Base-by-base conservation (phyloP, 148 eudicot species). In the Camellia japonica region DNA sequence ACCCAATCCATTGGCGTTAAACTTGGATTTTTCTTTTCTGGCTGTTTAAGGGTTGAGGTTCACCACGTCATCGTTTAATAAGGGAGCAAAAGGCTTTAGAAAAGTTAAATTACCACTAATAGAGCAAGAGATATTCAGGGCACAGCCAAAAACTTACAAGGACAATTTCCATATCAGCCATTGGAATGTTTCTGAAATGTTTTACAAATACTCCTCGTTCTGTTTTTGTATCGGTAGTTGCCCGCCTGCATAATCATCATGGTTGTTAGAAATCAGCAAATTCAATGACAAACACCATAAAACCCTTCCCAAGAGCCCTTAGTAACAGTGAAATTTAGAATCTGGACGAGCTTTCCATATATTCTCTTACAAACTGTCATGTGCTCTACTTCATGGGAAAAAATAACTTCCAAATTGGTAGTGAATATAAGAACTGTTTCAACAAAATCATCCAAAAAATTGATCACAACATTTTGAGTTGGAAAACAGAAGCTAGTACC, bases 1-100 rank as follows among this genome's bases (percentile, higher is more conserved):
- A 96, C 98, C 98, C 98, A 94, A 79, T 96, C 99, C 98, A 96
- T 90, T 11, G 99, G 99, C 6, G 98, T 96, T 80, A 96, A 91
- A 78, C 99, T 88, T 44, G 99, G 99, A 85, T 90, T 96, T 79
- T 90, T 93, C 90, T 96, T 96, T 86, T 96, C 99, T 51, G 99
- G 99, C 99, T 96, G 86, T 84, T 47, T 61, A 42, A 41, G 43
- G 66, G 64, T 19, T 71, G 56, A 52, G 64, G 56, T 41, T 63
- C 56, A 76, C 62, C 30, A 75, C 13, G 38, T 75, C 55, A 46
- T 70, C 11, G 4, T 54, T 16, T 23, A 44, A 81, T n/a, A 64
- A 68, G 60, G 58, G 63, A 14, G 42, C 2, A 76, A n/a, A 3
- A 51, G 18, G 56, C 12, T 49, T 55, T 71, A 79, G 18, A 14